Percentiles rank a stretch among this genome's conserved stretches.
These are phyloP conservation scores for Mucor velutinosus DNA, from an alignment of 371 early-diverging fungal genomes.

Conservation along the genomic window DNA sequence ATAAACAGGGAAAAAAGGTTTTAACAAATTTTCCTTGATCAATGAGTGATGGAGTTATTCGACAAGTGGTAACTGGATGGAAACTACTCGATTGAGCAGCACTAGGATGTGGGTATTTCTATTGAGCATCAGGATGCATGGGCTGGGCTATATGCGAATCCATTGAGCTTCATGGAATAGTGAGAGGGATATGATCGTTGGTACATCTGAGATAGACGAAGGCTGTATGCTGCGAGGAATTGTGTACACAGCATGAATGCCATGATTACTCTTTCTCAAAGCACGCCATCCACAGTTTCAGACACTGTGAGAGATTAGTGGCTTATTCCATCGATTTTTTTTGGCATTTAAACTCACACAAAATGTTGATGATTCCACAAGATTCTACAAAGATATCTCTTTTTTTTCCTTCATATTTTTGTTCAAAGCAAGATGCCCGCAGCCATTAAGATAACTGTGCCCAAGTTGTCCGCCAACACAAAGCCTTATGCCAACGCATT, in stretches of 20 bases:
- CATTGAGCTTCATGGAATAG: neutral
- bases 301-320: neutral
- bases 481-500: conserved; percentile 42
- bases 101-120: neutral
- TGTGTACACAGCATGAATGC: neutral
- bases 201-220: neutral
- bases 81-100: neutral
- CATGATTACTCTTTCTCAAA: neutral
- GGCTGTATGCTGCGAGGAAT: neutral
- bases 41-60: neutral
- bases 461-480: conserved; percentile 40
- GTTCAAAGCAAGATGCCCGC: conserved; percentile 20
- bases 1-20: conserved; percentile 5
- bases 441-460: conserved; percentile 32
- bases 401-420: conserved; percentile 11
- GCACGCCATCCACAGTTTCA: neutral
- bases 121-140: neutral
- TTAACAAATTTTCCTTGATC: neutral
- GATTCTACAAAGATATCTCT: neutral
- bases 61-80: neutral
- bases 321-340: conserved; percentile 1
- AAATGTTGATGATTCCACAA: neutral
- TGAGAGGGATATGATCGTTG: neutral
- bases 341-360: conserved; percentile 6
- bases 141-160: neutral